phyloP scores from a whole-genome alignment of 192 early-diverging fungal species.

The Kickxella alabastrina region DNA sequence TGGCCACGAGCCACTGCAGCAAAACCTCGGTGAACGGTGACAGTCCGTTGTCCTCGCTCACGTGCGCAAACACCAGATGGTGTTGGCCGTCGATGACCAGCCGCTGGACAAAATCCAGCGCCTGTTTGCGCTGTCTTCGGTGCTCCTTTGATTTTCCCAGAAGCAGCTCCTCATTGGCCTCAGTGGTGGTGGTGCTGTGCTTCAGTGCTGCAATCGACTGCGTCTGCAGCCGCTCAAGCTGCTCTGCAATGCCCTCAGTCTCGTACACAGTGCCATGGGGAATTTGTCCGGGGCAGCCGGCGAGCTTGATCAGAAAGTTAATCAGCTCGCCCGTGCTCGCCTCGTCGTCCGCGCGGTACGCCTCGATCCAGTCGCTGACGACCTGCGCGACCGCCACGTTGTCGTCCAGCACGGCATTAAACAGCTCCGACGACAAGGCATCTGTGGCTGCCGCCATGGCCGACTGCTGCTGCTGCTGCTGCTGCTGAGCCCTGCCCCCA shows the following conservation, averaged over 20 bases:
- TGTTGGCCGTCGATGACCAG: constrained; percentile 59
- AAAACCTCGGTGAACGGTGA: constrained; percentile 58
- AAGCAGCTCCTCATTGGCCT: constrained; percentile 68
- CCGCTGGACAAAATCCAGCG: constrained; percentile 63
- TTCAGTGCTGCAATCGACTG: constrained; percentile 30
- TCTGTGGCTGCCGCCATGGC: neutral
- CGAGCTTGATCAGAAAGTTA: constrained; percentile 62
- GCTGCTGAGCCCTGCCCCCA: too few relatives aligned
- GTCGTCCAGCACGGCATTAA: constrained; percentile 50
- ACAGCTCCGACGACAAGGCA: constrained; percentile 11
- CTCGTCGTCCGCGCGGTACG: constrained; percentile 53
- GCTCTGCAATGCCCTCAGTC: constrained; percentile 48
- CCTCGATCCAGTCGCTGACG: constrained; percentile 67
- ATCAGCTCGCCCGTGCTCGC: constrained; percentile 65
- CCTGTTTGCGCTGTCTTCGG: constrained; percentile 63
- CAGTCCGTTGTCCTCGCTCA: constrained; percentile 24
- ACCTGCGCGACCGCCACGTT: constrained; percentile 58
- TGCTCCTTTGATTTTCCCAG: constrained; percentile 62
- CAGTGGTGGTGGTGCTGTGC: neutral
- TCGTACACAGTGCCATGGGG: constrained; percentile 53
- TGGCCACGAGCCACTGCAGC: constrained; percentile 60
- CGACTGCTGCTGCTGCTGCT: neutral
- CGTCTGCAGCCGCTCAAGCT: constrained; percentile 57
- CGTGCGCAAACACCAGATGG: constrained; percentile 59
- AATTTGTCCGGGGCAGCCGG: constrained; percentile 56